Evolutionary conservation across 1,139 yeast species (phyloP).

Genomic region (Yamadazyma dendronema): DNA sequence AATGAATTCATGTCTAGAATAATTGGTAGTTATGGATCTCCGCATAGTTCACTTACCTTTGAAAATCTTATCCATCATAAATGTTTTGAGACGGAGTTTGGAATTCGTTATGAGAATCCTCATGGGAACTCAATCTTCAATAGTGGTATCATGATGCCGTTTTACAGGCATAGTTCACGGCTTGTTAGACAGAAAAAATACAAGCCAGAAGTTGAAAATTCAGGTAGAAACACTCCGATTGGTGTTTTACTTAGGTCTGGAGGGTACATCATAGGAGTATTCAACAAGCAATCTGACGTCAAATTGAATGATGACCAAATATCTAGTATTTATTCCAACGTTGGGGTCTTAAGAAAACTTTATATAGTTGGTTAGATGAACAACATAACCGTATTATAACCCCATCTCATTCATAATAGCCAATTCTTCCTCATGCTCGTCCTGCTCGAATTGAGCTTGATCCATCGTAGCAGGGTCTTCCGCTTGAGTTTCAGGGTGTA

Average conservation of each 20-base stretch:
- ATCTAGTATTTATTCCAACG: conserved; percentile 44
- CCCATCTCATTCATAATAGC: conserved; percentile 43
- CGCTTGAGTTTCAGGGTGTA: no score
- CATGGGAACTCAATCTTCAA: conserved; percentile 30
- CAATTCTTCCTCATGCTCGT: conserved; percentile 30
- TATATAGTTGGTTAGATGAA: conserved; percentile 26
- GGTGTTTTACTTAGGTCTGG: conserved; percentile 53
- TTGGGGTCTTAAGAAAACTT: conserved; percentile 39
- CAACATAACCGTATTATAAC: no score
- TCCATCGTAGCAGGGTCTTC: background rate
- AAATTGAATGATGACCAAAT: conserved; percentile 41
- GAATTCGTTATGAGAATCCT: conserved; percentile 41
- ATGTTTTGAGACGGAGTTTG: conserved; percentile 55
- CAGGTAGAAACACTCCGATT: conserved; percentile 9
- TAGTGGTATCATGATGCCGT: conserved; percentile 53
- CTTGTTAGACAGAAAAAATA: conserved; percentile 31
- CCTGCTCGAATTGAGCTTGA: conserved; percentile 3
- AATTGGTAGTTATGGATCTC: conserved; percentile 47
- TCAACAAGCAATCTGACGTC: conserved; percentile 29
- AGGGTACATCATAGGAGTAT: conserved; percentile 57
- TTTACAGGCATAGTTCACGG: conserved; percentile 41
- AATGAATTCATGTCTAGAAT: conserved; percentile 43
- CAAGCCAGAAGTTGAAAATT: conserved; percentile 15
- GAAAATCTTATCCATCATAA: conserved; percentile 47
- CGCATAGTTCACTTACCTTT: conserved; percentile 27